Conservation (phyloP, 352 stramenopile genomes). For the Globisporangium alternatum region DNA sequence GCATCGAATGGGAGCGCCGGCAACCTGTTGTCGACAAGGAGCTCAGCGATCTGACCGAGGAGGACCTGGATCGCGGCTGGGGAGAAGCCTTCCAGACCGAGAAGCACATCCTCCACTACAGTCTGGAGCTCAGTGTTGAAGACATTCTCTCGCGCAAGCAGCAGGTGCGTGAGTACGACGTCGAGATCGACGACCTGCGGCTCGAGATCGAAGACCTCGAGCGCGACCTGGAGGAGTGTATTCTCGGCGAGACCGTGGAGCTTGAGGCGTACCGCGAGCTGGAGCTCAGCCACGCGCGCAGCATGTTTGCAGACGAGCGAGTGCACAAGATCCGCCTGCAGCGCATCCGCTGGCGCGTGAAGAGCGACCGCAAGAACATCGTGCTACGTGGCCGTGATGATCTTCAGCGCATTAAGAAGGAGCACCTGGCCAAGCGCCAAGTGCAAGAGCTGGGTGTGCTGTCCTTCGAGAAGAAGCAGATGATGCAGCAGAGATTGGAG, state of each 20-base stretch:
- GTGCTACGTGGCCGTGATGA: slow-evolving; percentile 45
- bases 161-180: slow-evolving; percentile 71
- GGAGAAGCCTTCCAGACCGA: slow-evolving; percentile 77
- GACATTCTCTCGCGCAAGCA: slow-evolving; percentile 59
- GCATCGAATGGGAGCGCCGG: slow-evolving; percentile 75
- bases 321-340: slow-evolving; percentile 42
- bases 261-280: slow-evolving; percentile 57
- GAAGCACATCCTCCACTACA: slow-evolving; percentile 66
- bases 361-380: slow-evolving; percentile 54
- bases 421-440: slow-evolving; percentile 36
- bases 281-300: slow-evolving; percentile 42
- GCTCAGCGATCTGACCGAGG: slow-evolving; percentile 48
- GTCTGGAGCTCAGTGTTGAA: slow-evolving; percentile 71
- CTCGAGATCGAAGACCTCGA: slow-evolving; percentile 81
- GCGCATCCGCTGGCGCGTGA: slow-evolving; percentile 60
- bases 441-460: slow-evolving; percentile 53
- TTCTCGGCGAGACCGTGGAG: slow-evolving; percentile 62
- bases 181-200: slow-evolving; percentile 64
- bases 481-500: slow-evolving; percentile 43
- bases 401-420: slow-evolving; percentile 26
- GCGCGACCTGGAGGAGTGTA: slow-evolving; percentile 65
- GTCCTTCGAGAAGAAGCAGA: slow-evolving; percentile 52
- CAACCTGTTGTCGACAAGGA: slow-evolving; percentile 77
- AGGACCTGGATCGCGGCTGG: slow-evolving; percentile 77
- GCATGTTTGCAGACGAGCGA: slow-evolving; percentile 41